A percentile compares a stretch with the other conserved stretches of the same genome.
These are phyloP conservation scores for Fomitopsis betulina DNA, from an alignment of 1,284 basidiomycete genomes.

Conservation along the genomic window DNA sequence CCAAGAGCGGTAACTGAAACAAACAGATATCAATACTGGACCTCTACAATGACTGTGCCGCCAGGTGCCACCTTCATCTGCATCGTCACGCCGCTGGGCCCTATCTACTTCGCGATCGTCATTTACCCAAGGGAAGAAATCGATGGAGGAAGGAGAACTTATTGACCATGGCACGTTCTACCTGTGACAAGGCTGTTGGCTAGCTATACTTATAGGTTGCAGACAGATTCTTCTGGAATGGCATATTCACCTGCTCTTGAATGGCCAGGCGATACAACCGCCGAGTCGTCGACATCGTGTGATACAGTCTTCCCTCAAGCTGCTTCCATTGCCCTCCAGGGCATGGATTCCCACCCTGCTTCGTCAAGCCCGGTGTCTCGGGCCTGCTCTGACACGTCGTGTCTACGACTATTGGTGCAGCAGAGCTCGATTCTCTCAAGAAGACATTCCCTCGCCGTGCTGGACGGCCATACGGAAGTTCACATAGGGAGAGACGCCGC, in stretches of 20 bases:
- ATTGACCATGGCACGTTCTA: background rate
- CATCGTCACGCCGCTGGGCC: background rate
- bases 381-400: conserved; percentile 20
- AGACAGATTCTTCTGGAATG: conserved; percentile 11
- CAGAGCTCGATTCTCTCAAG: conserved; percentile 47
- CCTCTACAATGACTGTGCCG: background rate
- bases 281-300: background rate
- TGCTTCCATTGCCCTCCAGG: background rate
- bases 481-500: conserved; percentile 68
- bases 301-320: background rate
- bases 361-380: background rate
- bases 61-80: background rate
- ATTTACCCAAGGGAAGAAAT: background rate
- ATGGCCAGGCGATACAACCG: conserved; percentile 44
- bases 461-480: conserved; percentile 59
- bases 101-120: background rate
- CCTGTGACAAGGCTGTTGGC: background rate
- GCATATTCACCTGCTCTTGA: conserved; percentile 50
- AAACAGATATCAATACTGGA: background rate
- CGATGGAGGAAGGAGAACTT: conserved; percentile 17
- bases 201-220: background rate
- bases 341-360: conserved; percentile 4
- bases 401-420: conserved; percentile 54
- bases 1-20: background rate
- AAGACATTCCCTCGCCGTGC: conserved; percentile 47